A percentile compares a stretch with the other conserved stretches of the same genome.
phyloP scores from a whole-genome alignment of 345 rosid genomes.

The Brassica napus region DNA sequence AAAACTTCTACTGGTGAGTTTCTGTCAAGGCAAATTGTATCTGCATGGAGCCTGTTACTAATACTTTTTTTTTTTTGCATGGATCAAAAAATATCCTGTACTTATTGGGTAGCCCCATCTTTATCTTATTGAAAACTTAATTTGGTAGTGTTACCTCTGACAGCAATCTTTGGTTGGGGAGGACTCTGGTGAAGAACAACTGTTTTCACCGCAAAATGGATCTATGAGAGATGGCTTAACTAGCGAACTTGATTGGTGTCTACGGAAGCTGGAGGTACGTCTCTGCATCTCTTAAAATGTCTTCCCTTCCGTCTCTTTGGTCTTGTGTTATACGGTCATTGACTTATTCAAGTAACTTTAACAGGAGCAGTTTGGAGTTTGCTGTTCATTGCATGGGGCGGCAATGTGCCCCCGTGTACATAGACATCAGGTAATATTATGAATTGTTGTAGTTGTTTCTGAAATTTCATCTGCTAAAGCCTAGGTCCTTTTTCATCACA shows the following conservation, averaged over 20 bases:
- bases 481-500: not conserved
- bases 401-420: slow-evolving; percentile 61
- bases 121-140: slow-evolving; percentile 25
- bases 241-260: slow-evolving; percentile 66
- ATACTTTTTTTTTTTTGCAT: not conserved
- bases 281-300: not conserved
- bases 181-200: slow-evolving; percentile 84
- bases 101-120: not conserved
- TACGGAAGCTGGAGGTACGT: slow-evolving; percentile 72
- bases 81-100: slow-evolving; percentile 2
- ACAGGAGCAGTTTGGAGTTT: slow-evolving; percentile 75
- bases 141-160: slow-evolving; percentile 21
- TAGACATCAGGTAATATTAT: slow-evolving; percentile 69
- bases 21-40: not conserved
- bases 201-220: slow-evolving; percentile 64
- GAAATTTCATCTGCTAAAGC: not conserved
- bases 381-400: slow-evolving; percentile 48
- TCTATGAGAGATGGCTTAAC: slow-evolving; percentile 52
- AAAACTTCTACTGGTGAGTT: slow-evolving; percentile 83
- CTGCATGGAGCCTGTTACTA: slow-evolving; percentile 8
- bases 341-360: slow-evolving; percentile 26
- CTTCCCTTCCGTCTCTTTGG: not conserved
- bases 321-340: not conserved
- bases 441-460: slow-evolving; percentile 3
- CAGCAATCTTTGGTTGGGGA: slow-evolving; percentile 99